phyloP scores from a whole-genome alignment of 768 basidiomycete genomes.

The Daedaleopsis sinensis region DNA sequence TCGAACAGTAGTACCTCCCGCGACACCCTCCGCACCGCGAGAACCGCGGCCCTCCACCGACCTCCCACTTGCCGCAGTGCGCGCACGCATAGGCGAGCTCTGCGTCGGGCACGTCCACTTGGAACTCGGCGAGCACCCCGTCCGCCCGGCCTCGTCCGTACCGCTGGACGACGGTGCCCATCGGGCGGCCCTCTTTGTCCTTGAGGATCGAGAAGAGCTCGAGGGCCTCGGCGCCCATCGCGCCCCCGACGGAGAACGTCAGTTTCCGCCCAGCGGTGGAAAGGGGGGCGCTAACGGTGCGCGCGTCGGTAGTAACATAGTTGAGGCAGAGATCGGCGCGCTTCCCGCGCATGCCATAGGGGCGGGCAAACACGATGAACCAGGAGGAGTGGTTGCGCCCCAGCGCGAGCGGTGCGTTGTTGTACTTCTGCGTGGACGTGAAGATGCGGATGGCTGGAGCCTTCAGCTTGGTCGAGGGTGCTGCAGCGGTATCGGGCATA shows the following conservation, averaged over 20 bases:
- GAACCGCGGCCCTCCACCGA: conserved; percentile 1
- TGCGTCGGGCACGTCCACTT: background rate
- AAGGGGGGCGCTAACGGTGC: background rate
- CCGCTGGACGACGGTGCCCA: background rate
- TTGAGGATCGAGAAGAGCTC: background rate
- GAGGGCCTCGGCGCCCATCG: background rate
- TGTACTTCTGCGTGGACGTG: no score
- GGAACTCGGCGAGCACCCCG: background rate
- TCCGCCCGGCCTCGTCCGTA: background rate
- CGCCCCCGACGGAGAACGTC: conserved; percentile 3
- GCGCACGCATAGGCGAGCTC: conserved; percentile 10
- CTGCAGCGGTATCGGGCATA: background rate
- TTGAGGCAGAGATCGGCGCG: conserved; percentile 1
- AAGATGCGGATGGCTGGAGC: background rate
- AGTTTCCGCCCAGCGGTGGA: background rate
- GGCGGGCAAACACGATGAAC: conserved; percentile 3
- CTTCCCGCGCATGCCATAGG: background rate
- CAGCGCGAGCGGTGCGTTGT: background rate
- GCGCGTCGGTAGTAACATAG: background rate
- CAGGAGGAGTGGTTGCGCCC: conserved; percentile 13
- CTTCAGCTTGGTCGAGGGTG: background rate
- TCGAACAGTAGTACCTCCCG: no score
- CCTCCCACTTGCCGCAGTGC: conserved; percentile 16
- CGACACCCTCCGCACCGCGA: conserved; percentile 4
- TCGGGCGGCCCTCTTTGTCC: background rate